Conservation (phyloP, 768 basidiomycete species). For the Calvatia gigantea region DNA sequence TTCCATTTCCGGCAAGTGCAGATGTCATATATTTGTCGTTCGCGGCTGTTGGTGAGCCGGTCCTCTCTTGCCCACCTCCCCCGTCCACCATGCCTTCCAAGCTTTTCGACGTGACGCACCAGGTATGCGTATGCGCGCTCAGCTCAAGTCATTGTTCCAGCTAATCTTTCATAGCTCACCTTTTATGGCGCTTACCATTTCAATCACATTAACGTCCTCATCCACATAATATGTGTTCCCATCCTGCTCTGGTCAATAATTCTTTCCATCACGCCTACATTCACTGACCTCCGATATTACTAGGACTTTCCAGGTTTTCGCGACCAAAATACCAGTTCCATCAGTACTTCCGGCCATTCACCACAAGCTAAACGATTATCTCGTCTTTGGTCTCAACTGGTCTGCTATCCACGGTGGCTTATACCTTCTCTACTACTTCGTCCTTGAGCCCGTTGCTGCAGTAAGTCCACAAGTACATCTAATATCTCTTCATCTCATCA, state of each 20-base stretch:
- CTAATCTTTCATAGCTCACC: constrained; percentile 52
- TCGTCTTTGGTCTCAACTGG: constrained; percentile 69
- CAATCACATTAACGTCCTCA: constrained; percentile 75
- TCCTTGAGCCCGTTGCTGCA: constrained; percentile 81
- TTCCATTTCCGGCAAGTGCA: not conserved
- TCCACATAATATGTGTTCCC: constrained; percentile 87
- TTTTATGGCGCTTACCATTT: constrained; percentile 95
- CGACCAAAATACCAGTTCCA: constrained; percentile 46
- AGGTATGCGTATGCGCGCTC: constrained; percentile 38
- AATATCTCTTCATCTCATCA: not conserved
- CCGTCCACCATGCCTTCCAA: constrained; percentile 35
- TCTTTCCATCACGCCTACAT: not conserved
- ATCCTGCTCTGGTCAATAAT: constrained; percentile 75
- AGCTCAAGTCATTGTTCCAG: too few relatives aligned
- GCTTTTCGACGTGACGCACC: constrained; percentile 67
- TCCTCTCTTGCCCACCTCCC: constrained; percentile 19
- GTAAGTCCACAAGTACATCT: constrained; percentile 43
- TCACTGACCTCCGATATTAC: not conserved
- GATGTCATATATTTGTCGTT: constrained; percentile 14
- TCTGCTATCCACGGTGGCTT: constrained; percentile 53
- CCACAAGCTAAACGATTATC: constrained; percentile 53
- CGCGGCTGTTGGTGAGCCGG: not conserved
- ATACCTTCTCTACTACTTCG: constrained; percentile 74
- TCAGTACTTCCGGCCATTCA: constrained; percentile 50
- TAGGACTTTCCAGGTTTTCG: constrained; percentile 64